Evolutionary conservation across 192 early-diverging fungal genomes (phyloP).

Genomic region (Gorgonomyces haynaldii): DNA sequence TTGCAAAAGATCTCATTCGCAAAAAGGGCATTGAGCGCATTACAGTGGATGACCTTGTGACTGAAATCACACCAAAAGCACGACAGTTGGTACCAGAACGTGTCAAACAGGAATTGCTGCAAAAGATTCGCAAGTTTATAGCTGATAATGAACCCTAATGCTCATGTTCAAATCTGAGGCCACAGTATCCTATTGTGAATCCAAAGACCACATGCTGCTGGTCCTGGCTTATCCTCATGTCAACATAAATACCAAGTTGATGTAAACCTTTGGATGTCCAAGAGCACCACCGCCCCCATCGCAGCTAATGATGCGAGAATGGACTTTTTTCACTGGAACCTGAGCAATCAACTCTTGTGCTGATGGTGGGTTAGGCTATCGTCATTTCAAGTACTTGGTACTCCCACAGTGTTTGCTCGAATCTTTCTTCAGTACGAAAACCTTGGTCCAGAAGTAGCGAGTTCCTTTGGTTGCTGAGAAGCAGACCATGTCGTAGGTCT

Average conservation of each 20-base stretch:
- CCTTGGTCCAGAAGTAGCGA: conserved; percentile 65
- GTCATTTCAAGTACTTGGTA: conserved; percentile 48
- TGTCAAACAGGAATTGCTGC: background rate
- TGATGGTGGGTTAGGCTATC: conserved; percentile 72
- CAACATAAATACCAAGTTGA: conserved; percentile 61
- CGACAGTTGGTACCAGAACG: conserved; percentile 8
- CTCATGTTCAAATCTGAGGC: conserved; percentile 69
- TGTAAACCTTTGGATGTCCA: conserved; percentile 89
- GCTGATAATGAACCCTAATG: conserved; percentile 14
- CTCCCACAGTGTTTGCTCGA: conserved; percentile 69
- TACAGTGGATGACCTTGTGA: conserved; percentile 16
- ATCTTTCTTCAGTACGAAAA: conserved; percentile 24
- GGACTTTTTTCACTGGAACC: conserved; percentile 71
- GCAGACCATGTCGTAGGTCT: conserved; percentile 63
- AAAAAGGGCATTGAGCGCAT: conserved; percentile 10
- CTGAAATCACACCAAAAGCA: conserved; percentile 17
- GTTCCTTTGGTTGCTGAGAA: conserved; percentile 56
- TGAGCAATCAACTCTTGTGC: conserved; percentile 85
- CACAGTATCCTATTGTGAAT: conserved; percentile 50
- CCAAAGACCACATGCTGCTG: conserved; percentile 32
- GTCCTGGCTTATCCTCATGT: conserved; percentile 46
- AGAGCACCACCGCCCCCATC: conserved; percentile 84
- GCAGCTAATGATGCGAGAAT: conserved; percentile 63
- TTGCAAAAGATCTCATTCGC: conserved; percentile 15
- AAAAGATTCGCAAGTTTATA: conserved; percentile 7